phyloP scores from a whole-genome alignment of 192 early-diverging fungal genomes.

The Linderina pennispora region DNA sequence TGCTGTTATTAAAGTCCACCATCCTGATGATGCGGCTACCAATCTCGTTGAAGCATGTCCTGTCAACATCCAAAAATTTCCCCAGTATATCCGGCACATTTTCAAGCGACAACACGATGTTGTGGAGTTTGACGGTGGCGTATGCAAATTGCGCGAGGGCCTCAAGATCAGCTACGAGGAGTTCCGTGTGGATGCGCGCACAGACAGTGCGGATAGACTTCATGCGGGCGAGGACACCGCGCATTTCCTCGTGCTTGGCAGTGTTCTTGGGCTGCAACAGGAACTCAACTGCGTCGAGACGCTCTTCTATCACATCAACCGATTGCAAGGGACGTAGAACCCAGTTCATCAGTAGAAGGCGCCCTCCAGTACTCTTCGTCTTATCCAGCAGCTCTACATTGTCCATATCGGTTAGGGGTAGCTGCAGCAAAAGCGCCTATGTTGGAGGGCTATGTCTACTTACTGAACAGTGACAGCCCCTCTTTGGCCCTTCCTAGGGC shows the following conservation, averaged over 20 bases:
- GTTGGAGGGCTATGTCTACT: conserved; percentile 2
- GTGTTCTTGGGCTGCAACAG: conserved; percentile 1
- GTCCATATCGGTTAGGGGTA: not conserved
- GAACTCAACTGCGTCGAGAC: conserved; percentile 16
- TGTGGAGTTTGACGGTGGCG: conserved; percentile 18
- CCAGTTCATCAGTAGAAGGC: conserved; percentile 28
- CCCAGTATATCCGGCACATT: not conserved
- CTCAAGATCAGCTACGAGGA: conserved; percentile 26
- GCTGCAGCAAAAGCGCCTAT: too few species aligned
- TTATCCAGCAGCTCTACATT: conserved; percentile 25
- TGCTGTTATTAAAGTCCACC: conserved; percentile 31
- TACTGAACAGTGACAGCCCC: conserved; percentile 72
- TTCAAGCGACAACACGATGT: conserved; percentile 9
- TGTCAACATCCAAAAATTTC: conserved; percentile 21
- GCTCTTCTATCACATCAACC: conserved; percentile 15
- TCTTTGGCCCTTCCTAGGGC: conserved; percentile 55
- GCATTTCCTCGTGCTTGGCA: conserved; percentile 5
- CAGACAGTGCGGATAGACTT: conserved; percentile 13
- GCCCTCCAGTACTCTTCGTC: conserved; percentile 25
- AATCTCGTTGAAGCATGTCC: conserved; percentile 9
- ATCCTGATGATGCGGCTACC: conserved; percentile 22
- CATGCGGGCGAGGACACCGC: conserved; percentile 7
- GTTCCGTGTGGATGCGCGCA: conserved; percentile 23
- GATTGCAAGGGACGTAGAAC: conserved; percentile 20
- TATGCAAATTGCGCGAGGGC: conserved; percentile 27